Evolutionary conservation across 1,139 yeast genomes (phyloP), one percentile per base, ranked within the genome.

Genomic region (Groenewaldozyma sp.): DNA sequence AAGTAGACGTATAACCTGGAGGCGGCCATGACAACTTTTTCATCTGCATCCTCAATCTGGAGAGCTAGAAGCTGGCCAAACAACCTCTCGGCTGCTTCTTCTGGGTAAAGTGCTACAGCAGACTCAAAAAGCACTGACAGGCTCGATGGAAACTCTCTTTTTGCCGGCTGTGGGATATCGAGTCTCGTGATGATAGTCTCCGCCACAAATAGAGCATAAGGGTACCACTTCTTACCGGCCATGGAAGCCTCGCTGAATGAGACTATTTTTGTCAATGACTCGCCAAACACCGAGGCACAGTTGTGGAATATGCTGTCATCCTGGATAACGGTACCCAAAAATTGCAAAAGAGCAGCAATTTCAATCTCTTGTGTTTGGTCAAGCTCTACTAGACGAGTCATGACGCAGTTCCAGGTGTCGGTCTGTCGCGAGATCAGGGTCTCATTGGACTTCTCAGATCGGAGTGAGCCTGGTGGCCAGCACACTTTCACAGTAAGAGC

Each of bases 1-100:
- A 70, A 74, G 9, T 79, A 54, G 0, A 77, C 67, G 41, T 82
- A 56, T 1, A 80, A 52, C 28, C 78, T 65, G 10, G 76, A 66
- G 2, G 76, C 57, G 0, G 76, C 70, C 1, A 71, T 49, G 0
- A 81, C 19, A 29, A n/a, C 10, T 7, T 13, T 7, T 14, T 29
- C 33, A 29, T 18, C 79, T 2, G 74, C 59, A 29, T 69, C 63
- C 16, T 70, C 65, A 31, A 65, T 67, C 1, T 64, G 54, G 6
- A 76, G 55, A 0, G 63, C 72, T 9, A 39, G 28, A 5, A 28
- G 17, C 17, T 39, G 36, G n/a, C n/a, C n/a, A 17, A 27, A 34
- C 1, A 82, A 54, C 1, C 50, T 44, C 2, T 59, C 58, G 29
- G 62, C 63, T 1, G 55, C 38, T 1, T 47, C 60, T 2, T 55